Evolutionary conservation across 1,139 yeast species (phyloP).

Genomic region (Saccharomyces hybrid): DNA sequence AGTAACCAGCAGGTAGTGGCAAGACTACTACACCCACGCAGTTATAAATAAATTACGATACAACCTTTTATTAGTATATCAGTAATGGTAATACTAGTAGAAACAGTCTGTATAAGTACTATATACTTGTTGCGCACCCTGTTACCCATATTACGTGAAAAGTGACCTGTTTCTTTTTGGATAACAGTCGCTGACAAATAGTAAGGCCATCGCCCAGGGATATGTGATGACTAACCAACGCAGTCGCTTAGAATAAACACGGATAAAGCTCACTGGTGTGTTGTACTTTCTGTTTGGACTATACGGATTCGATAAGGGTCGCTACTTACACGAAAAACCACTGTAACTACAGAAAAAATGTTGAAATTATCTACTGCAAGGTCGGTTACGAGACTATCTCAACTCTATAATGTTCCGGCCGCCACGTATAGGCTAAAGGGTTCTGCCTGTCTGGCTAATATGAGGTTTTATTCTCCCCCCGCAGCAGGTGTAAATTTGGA

Average conservation of each 20-base stretch:
- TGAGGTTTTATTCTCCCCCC: slow-evolving; percentile 14
- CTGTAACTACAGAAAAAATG: neutral
- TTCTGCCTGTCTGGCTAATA: neutral
- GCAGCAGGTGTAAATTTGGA: slow-evolving; percentile 23
- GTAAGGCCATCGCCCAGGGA: neutral
- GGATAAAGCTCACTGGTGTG: neutral
- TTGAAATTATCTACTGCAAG: slow-evolving; percentile 4
- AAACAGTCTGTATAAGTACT: neutral
- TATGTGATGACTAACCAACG: neutral
- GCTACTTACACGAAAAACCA: neutral
- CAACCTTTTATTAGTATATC: neutral
- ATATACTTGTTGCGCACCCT: neutral
- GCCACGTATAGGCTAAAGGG: neutral
- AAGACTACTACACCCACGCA: neutral
- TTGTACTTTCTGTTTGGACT: neutral
- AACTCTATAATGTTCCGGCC: neutral
- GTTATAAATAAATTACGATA: no score
- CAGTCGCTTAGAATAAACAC: neutral
- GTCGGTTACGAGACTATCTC: slow-evolving; percentile 5
- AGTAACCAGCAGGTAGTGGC: neutral
- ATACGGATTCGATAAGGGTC: neutral
- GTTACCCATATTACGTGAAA: neutral
- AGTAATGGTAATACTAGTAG: neutral
- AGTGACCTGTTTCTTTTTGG: neutral
- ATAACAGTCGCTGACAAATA: neutral